Conservation (phyloP, 2,329 filamentous ascomycete species). For the Leptographium wingfieldii region DNA sequence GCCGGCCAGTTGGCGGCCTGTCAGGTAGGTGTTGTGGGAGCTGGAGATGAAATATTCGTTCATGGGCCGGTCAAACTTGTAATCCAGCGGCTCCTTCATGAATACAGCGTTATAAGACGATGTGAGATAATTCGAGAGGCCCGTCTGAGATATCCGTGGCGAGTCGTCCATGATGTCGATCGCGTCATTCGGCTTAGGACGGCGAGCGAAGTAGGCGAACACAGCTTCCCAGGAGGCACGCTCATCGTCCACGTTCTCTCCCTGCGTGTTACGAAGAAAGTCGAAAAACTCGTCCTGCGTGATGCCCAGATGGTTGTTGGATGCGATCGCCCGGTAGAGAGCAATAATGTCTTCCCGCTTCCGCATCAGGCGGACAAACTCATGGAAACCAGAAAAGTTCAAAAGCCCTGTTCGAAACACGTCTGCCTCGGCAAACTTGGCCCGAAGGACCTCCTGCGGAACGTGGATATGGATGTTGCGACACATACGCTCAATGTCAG, state of each 20-base stretch:
- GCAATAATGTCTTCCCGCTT: constrained; percentile 67
- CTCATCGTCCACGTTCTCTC: constrained; percentile 60
- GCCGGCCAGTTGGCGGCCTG: constrained; percentile 80
- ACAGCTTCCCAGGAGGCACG: constrained; percentile 53
- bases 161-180: constrained; percentile 21
- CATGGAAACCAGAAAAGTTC: constrained; percentile 68
- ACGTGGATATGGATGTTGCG: constrained; percentile 87
- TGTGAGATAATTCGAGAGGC: constrained; percentile 64
- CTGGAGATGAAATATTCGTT: constrained; percentile 98
- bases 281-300: constrained; percentile 59
- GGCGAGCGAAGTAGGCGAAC: constrained; percentile 58
- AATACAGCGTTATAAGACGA: constrained; percentile 63
- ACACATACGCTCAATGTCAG: constrained; percentile 71
- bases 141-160: constrained; percentile 60
- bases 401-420: constrained; percentile 50
- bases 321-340: constrained; percentile 54
- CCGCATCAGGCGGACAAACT: constrained; percentile 74
- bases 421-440: constrained; percentile 64
- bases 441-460: constrained; percentile 57
- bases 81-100: constrained; percentile 44
- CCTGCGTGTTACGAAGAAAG: constrained; percentile 64
- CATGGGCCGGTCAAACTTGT: constrained; percentile 65
- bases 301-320: constrained; percentile 50
- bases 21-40: constrained; percentile 95
- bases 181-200: constrained; percentile 26